Conservation (phyloP, 2,329 filamentous ascomycete genomes). For the Diplodia intermedia region DNA sequence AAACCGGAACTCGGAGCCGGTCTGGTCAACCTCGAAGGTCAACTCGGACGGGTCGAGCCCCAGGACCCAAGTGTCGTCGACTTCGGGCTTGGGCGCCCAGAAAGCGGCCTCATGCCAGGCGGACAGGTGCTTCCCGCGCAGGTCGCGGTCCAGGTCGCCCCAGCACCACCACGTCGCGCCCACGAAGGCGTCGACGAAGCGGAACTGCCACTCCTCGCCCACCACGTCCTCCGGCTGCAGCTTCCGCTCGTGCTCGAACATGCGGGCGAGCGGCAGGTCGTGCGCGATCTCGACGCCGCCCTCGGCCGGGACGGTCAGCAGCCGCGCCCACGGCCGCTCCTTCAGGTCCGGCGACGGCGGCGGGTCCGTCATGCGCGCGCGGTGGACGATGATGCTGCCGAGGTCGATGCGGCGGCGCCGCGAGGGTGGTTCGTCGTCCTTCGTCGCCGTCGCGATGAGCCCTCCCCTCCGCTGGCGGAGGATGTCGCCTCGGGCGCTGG, state of each 20-base stretch:
- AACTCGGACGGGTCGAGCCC: constrained; percentile 23
- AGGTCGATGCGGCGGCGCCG: background rate
- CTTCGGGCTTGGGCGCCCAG: background rate
- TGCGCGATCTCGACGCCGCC: constrained; percentile 22
- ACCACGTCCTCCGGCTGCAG: background rate
- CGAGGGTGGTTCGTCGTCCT: no score
- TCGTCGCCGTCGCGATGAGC: background rate
- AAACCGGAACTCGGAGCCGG: background rate
- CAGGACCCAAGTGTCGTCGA: constrained; percentile 27
- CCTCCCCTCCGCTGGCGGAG: background rate
- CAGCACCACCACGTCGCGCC: constrained; percentile 34
- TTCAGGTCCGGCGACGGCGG: constrained; percentile 14
- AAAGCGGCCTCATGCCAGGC: constrained; percentile 12
- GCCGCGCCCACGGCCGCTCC: constrained; percentile 12
- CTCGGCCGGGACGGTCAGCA: constrained; percentile 31
- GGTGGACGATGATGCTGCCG: background rate
- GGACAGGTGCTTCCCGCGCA: constrained; percentile 29
- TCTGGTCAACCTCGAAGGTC: constrained; percentile 15
- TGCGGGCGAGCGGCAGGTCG: constrained; percentile 14
- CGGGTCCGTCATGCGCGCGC: background rate
- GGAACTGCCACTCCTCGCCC: constrained; percentile 22
- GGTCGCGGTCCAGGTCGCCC: constrained; percentile 29
- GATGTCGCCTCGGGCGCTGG: background rate
- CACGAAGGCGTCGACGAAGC: constrained; percentile 23
- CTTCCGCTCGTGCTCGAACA: background rate